Evolutionary conservation across 73 alveolate species (phyloP).

Genomic region (Paraurostyla sp.): DNA sequence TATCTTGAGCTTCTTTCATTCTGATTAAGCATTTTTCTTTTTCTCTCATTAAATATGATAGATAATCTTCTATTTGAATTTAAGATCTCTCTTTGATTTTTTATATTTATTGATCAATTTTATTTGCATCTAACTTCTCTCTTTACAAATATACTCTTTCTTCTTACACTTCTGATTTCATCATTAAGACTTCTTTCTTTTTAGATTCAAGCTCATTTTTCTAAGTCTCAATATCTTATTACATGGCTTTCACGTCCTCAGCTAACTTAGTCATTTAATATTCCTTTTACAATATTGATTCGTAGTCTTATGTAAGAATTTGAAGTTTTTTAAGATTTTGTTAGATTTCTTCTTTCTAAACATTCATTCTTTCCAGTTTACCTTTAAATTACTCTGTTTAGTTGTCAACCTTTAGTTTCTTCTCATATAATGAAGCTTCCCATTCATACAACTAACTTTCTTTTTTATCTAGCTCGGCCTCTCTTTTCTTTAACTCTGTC

Average conservation of each 20-base stretch:
- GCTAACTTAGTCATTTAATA: slow-evolving; percentile 30
- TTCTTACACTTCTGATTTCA: not conserved
- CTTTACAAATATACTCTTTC: slow-evolving; percentile 1
- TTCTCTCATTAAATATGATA: slow-evolving; percentile 4
- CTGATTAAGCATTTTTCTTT: not conserved
- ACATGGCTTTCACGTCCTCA: not conserved
- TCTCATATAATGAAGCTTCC: slow-evolving; percentile 48
- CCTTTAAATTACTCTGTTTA: slow-evolving; percentile 4
- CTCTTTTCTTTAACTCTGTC: slow-evolving; percentile 12
- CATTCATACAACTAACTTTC: slow-evolving; percentile 52
- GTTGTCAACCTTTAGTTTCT: slow-evolving; percentile 19
- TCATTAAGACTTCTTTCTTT: not conserved
- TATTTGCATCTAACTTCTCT: slow-evolving; percentile 13
- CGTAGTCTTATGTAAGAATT: slow-evolving; percentile 43
- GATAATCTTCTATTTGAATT: not conserved
- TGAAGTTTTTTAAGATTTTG: slow-evolving; percentile 25
- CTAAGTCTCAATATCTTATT: not conserved
- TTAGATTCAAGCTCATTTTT: not conserved
- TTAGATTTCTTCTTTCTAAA: slow-evolving; percentile 7
- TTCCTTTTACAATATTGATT: slow-evolving; percentile 32
- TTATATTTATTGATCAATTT: not conserved
- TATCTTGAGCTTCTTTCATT: slow-evolving; percentile 28
- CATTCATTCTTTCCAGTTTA: slow-evolving; percentile 22
- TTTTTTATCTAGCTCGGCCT: slow-evolving; percentile 26
- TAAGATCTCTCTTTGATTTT: not conserved